Conservation (phyloP, 2,329 filamentous ascomycete genomes). For the Tolypocladium capitatum region DNA sequence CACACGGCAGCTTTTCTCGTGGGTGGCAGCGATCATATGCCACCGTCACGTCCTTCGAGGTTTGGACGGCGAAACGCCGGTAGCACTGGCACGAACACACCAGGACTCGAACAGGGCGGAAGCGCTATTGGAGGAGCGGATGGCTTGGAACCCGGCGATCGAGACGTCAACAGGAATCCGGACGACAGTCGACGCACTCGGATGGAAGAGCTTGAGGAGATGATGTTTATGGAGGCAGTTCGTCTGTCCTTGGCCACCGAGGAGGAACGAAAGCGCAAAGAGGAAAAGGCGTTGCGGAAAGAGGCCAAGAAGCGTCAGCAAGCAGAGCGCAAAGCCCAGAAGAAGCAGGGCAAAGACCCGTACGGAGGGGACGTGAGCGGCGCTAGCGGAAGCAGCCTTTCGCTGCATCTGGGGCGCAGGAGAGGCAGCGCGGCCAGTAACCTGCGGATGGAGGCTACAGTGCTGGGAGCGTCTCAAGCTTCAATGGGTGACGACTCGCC, state of each 20-base stretch:
- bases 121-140: conserved; percentile 9
- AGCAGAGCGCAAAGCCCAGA: conserved; percentile 65
- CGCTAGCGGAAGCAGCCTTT: conserved; percentile 51
- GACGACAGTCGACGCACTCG: conserved; percentile 30
- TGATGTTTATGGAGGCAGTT: conserved; percentile 98
- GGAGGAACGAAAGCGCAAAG: conserved; percentile 79
- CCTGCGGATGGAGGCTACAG: conserved; percentile 41
- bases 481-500: conserved; percentile 11
- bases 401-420: conserved; percentile 44
- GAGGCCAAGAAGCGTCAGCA: conserved; percentile 78
- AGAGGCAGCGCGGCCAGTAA: conserved; percentile 47
- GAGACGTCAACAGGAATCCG: conserved; percentile 7
- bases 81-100: conserved; percentile 18
- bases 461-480: conserved; percentile 27
- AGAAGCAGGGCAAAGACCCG: conserved; percentile 37
- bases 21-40: conserved; percentile 44
- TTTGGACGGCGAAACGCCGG: conserved; percentile 43
- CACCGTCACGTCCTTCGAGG: conserved; percentile 30
- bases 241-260: conserved; percentile 81
- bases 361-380: conserved; percentile 22
- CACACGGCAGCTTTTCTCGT: conserved; percentile 93
- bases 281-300: conserved; percentile 43
- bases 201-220: conserved; percentile 83
- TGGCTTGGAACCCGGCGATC: conserved; percentile 10
- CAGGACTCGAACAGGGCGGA: conserved; percentile 9